A percentile compares a stretch with the other conserved stretches of the same genome.
Conservation (phyloP, 179 eudicot species). For the Dionaea muscipula region DNA sequence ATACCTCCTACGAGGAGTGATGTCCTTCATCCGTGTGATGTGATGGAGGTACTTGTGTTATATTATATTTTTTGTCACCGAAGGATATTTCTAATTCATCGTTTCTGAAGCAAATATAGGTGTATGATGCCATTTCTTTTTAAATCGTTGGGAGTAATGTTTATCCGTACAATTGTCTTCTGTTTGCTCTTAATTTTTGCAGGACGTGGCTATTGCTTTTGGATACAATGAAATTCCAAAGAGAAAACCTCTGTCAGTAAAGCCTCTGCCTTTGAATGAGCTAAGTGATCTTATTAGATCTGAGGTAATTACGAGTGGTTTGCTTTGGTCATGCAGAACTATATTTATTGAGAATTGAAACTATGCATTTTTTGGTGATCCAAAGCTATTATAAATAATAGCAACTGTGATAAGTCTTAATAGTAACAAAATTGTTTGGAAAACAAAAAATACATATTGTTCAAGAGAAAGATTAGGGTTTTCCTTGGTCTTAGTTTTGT, state of each 20-base stretch:
- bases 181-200: slow-evolving; percentile 2
- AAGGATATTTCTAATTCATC: too few species aligned
- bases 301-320: slow-evolving; percentile 40
- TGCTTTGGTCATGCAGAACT: background rate
- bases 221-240: slow-evolving; percentile 86
- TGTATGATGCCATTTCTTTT: slow-evolving; percentile 2
- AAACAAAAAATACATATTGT: too few species aligned
- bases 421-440: too few species aligned
- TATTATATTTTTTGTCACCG: background rate
- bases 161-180: background rate
- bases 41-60: slow-evolving; percentile 58
- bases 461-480: too few species aligned
- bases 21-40: slow-evolving; percentile 96
- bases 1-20: slow-evolving; percentile 98
- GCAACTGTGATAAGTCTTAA: too few species aligned
- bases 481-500: too few species aligned
- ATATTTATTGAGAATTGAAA: too few species aligned
- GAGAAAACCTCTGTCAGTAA: slow-evolving; percentile 60
- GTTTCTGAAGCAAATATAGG: too few species aligned
- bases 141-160: background rate
- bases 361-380: too few species aligned
- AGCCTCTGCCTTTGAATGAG: slow-evolving; percentile 63
- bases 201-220: slow-evolving; percentile 98
- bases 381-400: too few species aligned
- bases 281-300: slow-evolving; percentile 55